These are phyloP conservation scores for Ambispora gerdemannii DNA, from an alignment of 192 early-diverging fungal species.

Conservation along the genomic window DNA sequence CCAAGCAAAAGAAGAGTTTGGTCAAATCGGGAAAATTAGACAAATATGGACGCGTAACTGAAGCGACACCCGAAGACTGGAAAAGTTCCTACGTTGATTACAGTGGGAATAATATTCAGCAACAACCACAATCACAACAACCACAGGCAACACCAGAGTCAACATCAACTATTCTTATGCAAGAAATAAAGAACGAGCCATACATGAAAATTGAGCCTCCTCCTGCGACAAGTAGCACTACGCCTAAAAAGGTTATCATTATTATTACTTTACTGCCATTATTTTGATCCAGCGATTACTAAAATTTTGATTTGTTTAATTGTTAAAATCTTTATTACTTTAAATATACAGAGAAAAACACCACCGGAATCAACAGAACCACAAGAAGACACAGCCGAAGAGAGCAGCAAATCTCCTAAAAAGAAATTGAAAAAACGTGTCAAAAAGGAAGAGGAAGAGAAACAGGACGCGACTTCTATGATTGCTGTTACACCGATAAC, in stretches of 20 bases:
- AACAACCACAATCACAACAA: conserved; percentile 39
- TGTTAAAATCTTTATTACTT: neutral
- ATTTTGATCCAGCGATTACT: too few relatives aligned
- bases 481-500: too few relatives aligned
- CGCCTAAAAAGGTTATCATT: neutral
- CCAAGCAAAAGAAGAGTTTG: conserved; percentile 96
- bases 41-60: conserved; percentile 91
- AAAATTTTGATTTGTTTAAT: too few relatives aligned
- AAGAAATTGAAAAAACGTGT: neutral
- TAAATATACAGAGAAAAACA: neutral
- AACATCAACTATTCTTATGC: conserved; percentile 6
- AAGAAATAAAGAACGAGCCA: conserved; percentile 40
- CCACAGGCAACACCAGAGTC: conserved; percentile 30
- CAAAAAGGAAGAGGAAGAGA: neutral
- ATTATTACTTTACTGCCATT: too few relatives aligned
- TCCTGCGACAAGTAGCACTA: neutral
- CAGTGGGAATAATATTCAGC: conserved; percentile 39
- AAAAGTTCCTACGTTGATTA: conserved; percentile 75
- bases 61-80: conserved; percentile 82
- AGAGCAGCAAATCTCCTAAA: neutral
- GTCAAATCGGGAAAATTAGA: conserved; percentile 98
- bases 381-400: too few relatives aligned
- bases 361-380: neutral
- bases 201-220: neutral
- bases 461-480: too few relatives aligned